phyloP scores from a whole-genome alignment of 352 stramenopile species.

The Pythium sp. region DNA sequence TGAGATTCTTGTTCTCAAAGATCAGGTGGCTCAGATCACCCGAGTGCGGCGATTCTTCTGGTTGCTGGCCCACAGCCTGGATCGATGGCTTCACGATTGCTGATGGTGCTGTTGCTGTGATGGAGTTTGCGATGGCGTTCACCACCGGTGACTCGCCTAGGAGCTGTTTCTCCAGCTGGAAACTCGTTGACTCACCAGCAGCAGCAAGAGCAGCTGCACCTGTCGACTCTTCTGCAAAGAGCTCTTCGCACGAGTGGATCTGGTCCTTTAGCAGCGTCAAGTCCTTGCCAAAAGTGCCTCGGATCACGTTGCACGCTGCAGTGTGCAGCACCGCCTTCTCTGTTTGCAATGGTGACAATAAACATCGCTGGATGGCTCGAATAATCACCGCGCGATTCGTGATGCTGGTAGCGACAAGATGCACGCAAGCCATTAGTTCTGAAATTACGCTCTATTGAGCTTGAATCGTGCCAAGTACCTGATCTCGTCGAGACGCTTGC shows the following conservation, averaged over 20 bases:
- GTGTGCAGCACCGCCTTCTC: constrained; percentile 66
- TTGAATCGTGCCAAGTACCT: constrained; percentile 19
- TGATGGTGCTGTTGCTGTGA: not conserved
- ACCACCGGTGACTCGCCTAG: not conserved
- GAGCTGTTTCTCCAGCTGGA: not conserved
- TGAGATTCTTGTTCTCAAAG: constrained; percentile 75
- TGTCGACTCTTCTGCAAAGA: constrained; percentile 27
- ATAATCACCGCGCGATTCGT: constrained; percentile 76
- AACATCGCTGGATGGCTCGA: constrained; percentile 71
- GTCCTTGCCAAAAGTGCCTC: constrained; percentile 62
- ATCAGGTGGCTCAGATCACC: constrained; percentile 79
- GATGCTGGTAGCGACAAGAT: constrained; percentile 26
- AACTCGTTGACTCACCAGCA: not conserved
- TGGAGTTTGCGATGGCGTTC: not conserved
- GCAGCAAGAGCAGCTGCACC: not conserved
- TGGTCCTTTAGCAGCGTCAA: constrained; percentile 79
- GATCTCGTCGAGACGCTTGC: constrained; percentile 63
- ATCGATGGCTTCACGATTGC: not conserved
- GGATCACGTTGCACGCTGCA: constrained; percentile 68
- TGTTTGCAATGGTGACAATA: constrained; percentile 65
- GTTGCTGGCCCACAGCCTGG: not conserved
- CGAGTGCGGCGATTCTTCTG: constrained; percentile 50
- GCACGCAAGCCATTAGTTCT: not conserved
- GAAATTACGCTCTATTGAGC: not conserved
- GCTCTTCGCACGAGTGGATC: constrained; percentile 65